Evolutionary conservation across 768 basidiomycete genomes (phyloP), one percentile per base, ranked within the genome.

Genomic region (Mycena filopes): DNA sequence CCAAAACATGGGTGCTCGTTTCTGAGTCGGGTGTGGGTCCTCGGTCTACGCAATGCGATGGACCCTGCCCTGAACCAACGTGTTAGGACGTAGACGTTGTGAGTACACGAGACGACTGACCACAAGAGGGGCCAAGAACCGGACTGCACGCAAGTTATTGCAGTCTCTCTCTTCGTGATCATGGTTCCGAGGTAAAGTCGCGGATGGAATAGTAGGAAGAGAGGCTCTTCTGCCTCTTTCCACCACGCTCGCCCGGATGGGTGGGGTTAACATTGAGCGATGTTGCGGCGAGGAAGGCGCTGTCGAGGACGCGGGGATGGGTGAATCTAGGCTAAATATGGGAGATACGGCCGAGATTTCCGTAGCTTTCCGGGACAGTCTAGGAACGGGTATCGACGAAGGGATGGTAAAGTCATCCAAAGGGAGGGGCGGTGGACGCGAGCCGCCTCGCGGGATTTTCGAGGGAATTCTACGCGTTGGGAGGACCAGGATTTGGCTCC

Each of bases 281-380:
- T n/a, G n/a, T n/a, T n/a, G n/a, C n/a, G 51, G 38, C 5, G 45
- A 57, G 4, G 42, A 29, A 15, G 50, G 13, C 8, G 36, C 23
- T 29, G 42, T 26, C 40, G 41, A 51, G n/a, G 61, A 40, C 20
- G 16, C 58, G 26, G 45, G 21, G 26, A 49, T 36, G 28, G 36
- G 41, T 23, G 54, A 57, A 23, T 63, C 62, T 25, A 57, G n/a
- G 41, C 47, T 63, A 40, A 64, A 18, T 23, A 21, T 50, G 63
- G 63, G n/a, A 64, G 29, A n/a, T 10, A n/a, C 6, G 55, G 55
- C 16, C 48, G 40, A 23, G 55, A 50, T 57, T 64, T 64, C 11
- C 63, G 55, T 29, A 64, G 43, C 48, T 63, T 64, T 41, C 63
- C 55, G 36, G 63, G 63, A 23, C 49, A n/a, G 63, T 45, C 55